A percentile compares a stretch with the other conserved stretches of the same genome.
These are phyloP conservation scores for Saturnispora sekii DNA, from an alignment of 805 yeast genomes.

Conservation along the genomic window DNA sequence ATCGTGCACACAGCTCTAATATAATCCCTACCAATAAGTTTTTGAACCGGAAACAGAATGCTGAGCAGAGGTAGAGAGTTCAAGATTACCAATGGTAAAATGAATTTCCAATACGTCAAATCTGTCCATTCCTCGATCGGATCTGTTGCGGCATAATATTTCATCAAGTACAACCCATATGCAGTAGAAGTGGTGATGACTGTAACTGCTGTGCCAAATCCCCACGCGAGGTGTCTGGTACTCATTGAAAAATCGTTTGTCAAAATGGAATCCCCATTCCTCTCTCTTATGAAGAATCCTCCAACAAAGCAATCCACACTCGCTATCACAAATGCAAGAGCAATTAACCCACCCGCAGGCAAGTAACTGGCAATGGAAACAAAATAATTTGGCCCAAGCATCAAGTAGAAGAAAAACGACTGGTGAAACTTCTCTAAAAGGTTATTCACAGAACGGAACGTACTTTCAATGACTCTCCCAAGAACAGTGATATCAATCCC, in stretches of 20 bases:
- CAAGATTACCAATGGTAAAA: constrained; percentile 14
- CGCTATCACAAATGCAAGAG: constrained; percentile 59
- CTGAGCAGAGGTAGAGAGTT: constrained; percentile 7
- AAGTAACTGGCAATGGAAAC: constrained; percentile 91
- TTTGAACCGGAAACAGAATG: neutral
- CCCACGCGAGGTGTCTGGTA: constrained; percentile 20
- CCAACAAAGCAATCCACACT: constrained; percentile 50
- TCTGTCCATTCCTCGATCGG: neutral
- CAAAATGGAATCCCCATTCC: neutral
- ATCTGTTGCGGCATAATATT: neutral
- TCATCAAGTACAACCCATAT: constrained; percentile 19
- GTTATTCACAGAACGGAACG: constrained; percentile 83
- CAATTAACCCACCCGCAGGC: constrained; percentile 71
- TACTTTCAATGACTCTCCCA: constrained; percentile 83
- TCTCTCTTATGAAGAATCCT: constrained; percentile 24
- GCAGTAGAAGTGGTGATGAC: constrained; percentile 15
- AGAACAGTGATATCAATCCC: constrained; percentile 81
- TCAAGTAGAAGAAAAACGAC: constrained; percentile 84
- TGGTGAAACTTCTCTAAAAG: constrained; percentile 94
- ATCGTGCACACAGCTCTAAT: constrained; percentile 20
- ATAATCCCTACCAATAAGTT: constrained; percentile 12
- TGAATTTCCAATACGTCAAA: constrained; percentile 9
- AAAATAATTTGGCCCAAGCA: constrained; percentile 68
- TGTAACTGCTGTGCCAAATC: constrained; percentile 25
- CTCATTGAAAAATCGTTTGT: constrained; percentile 14